Conservation (phyloP, 2,329 filamentous ascomycete genomes). For the Fusarium brachygibbosum region DNA sequence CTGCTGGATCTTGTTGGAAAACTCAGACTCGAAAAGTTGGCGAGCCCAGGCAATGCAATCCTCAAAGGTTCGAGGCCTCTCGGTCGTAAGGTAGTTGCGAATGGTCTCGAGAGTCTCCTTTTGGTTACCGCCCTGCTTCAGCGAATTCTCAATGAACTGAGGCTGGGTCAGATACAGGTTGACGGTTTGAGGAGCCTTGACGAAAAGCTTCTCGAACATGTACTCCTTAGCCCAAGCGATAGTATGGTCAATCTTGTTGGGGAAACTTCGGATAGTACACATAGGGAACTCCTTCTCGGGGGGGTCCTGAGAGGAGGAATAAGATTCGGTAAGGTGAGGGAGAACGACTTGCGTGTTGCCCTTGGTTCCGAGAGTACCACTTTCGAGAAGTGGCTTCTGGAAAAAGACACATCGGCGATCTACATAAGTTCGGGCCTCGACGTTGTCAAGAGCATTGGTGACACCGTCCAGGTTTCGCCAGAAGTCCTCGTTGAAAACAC, state of each 20-base stretch:
- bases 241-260: slow-evolving; percentile 98
- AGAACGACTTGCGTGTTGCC: slow-evolving; percentile 98
- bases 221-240: slow-evolving; percentile 96
- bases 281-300: slow-evolving; percentile 99
- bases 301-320: slow-evolving; percentile 94
- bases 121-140: slow-evolving; percentile 95
- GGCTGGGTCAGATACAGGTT: slow-evolving; percentile 94
- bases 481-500: slow-evolving; percentile 94
- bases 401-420: slow-evolving; percentile 98
- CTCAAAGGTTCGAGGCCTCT: slow-evolving; percentile 92
- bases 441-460: slow-evolving; percentile 97
- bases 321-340: slow-evolving; percentile 92
- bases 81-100: slow-evolving; percentile 88
- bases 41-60: slow-evolving; percentile 98
- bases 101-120: slow-evolving; percentile 93
- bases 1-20: slow-evolving; percentile 96
- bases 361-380: slow-evolving; percentile 97
- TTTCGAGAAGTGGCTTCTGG: slow-evolving; percentile 95
- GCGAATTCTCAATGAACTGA: slow-evolving; percentile 86
- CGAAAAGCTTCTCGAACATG: slow-evolving; percentile 93
- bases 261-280: slow-evolving; percentile 97
- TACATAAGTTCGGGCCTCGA: slow-evolving; percentile 96
- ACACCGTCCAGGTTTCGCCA: slow-evolving; percentile 91
- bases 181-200: slow-evolving; percentile 92
- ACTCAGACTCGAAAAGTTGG: slow-evolving; percentile 94